Evolutionary conservation across 176 grass and related monocot genomes (phyloP).

Genomic region (Guadua angustifolia): DNA sequence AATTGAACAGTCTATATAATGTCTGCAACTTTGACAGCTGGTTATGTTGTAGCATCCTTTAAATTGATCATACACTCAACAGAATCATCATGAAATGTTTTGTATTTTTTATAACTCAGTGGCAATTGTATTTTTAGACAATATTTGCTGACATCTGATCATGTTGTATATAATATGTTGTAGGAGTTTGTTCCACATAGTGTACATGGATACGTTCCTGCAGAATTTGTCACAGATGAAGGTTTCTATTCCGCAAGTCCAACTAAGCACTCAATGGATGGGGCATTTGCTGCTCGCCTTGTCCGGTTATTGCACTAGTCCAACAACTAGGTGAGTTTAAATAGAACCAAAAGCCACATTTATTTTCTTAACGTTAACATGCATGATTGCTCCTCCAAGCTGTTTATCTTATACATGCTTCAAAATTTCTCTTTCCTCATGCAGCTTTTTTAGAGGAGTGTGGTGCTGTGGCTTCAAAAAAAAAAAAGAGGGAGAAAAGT

Average conservation of each 20-base stretch:
- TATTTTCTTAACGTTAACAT: background rate
- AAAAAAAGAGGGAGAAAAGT: background rate
- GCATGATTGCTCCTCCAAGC: constrained; percentile 8
- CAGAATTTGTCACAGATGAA: constrained; percentile 71
- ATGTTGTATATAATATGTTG: constrained; percentile 39
- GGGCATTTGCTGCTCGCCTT: constrained; percentile 89
- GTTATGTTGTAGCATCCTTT: constrained; percentile 8
- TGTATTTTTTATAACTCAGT: background rate
- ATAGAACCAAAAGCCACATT: constrained; percentile 17
- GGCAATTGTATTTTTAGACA: constrained; percentile 18
- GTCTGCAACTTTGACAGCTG: background rate
- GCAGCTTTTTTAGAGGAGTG: constrained; percentile 19
- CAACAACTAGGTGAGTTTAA: constrained; percentile 44
- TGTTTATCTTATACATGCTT: constrained; percentile 17
- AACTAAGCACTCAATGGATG: constrained; percentile 83
- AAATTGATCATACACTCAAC: constrained; percentile 5
- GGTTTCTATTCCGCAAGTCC: constrained; percentile 92
- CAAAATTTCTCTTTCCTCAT: background rate
- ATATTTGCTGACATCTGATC: background rate
- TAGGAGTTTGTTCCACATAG: constrained; percentile 65
- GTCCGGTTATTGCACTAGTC: constrained; percentile 50
- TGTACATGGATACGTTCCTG: constrained; percentile 69
- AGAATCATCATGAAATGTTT: background rate
- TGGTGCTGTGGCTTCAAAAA: background rate
- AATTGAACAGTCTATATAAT: constrained; percentile 1